Conservation (phyloP, 768 basidiomycete genomes). For the Trametes maxima region DNA sequence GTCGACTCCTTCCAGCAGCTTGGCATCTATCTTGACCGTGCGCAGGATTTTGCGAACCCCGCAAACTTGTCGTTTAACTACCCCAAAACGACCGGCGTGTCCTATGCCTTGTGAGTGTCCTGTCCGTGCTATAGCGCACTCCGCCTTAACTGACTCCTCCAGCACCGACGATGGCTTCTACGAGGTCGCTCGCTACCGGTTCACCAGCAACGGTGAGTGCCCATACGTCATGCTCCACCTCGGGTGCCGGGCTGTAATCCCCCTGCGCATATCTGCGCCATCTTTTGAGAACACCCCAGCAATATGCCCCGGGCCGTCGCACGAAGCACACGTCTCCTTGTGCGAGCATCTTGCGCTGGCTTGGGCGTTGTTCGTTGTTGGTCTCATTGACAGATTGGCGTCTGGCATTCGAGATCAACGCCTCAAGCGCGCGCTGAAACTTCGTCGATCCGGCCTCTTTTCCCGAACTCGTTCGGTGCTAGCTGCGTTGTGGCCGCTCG, state of each 20-base stretch:
- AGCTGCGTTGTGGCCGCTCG: too few species aligned
- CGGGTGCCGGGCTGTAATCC: too few species aligned
- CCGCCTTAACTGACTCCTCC: not conserved
- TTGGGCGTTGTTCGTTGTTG: not conserved
- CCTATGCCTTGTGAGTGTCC: constrained; percentile 81
- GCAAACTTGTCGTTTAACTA: constrained; percentile 81
- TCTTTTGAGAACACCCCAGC: too few species aligned
- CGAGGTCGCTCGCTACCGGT: constrained; percentile 90
- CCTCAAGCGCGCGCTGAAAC: too few species aligned
- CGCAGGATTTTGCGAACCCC: constrained; percentile 83
- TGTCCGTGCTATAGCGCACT: not conserved
- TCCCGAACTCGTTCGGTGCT: too few species aligned
- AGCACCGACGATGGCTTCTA: constrained; percentile 79
- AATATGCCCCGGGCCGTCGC: too few species aligned
- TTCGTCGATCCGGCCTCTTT: too few species aligned
- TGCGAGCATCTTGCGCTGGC: too few species aligned
- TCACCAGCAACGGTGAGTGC: constrained; percentile 76
- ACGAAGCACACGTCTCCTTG: too few species aligned
- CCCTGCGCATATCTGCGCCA: too few species aligned
- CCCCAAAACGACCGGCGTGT: constrained; percentile 83
- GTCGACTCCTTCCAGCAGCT: not conserved
- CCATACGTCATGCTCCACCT: not conserved
- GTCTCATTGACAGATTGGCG: not conserved
- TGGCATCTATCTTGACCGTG: not conserved
- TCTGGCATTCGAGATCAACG: not conserved